Conservation (phyloP, 1,284 basidiomycete genomes). For the Ceratobasidium sp. region DNA sequence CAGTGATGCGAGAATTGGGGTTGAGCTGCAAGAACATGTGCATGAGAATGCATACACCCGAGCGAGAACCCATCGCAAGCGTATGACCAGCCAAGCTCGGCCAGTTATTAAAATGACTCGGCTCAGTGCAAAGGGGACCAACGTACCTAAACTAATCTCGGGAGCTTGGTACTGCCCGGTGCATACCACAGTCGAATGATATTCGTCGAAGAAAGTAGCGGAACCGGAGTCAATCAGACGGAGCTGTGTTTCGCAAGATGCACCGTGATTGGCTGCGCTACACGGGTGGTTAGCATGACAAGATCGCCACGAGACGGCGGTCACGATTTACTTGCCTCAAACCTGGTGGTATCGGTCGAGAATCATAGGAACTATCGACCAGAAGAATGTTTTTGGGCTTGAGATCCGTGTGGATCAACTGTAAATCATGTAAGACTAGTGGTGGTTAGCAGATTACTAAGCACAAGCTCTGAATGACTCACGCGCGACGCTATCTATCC, state of each 20-base stretch:
- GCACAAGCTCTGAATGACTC: too few relatives aligned
- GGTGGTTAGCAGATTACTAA: slow-evolving; percentile 45
- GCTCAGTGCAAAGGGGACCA: slow-evolving; percentile 2
- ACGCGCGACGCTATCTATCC: too few relatives aligned
- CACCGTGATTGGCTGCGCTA: slow-evolving; percentile 62
- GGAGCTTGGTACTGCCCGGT: slow-evolving; percentile 99
- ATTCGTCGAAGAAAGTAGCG: slow-evolving; percentile 98
- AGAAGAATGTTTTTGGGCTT: slow-evolving; percentile 99
- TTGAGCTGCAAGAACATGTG: slow-evolving; percentile 91
- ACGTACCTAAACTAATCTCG: slow-evolving; percentile 95
- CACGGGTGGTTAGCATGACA: not conserved
- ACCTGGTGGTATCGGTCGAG: slow-evolving; percentile 34
- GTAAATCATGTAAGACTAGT: slow-evolving; percentile 91
- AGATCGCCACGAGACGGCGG: not conserved
- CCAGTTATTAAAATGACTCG: slow-evolving; percentile 26
- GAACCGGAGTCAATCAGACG: slow-evolving; percentile 99
- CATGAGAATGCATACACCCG: slow-evolving; percentile 95
- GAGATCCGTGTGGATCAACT: too few relatives aligned
- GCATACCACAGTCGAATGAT: slow-evolving; percentile 97
- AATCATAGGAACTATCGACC: slow-evolving; percentile 68
- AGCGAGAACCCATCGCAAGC: slow-evolving; percentile 99
- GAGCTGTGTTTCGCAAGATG: slow-evolving; percentile 89
- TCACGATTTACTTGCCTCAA: slow-evolving; percentile 43
- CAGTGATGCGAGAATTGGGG: slow-evolving; percentile 86
- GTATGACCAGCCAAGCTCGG: slow-evolving; percentile 97